Evolutionary conservation across 2,329 filamentous ascomycete genomes (phyloP).

Genomic region (Monosporascus sp.): DNA sequence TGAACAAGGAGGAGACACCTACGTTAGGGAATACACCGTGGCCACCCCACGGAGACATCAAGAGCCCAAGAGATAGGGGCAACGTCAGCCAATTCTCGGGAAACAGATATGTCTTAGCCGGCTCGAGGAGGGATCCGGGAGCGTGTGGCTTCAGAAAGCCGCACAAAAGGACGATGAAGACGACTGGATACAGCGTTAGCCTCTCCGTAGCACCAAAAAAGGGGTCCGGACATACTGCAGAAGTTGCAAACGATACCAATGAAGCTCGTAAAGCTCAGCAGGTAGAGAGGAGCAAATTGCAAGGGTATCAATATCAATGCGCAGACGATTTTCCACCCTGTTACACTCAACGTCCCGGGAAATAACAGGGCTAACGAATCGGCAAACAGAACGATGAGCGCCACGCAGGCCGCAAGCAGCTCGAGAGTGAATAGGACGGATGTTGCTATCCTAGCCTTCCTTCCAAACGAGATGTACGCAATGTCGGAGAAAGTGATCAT

Average conservation of each 20-base stretch:
- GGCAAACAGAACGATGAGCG: slow-evolving; percentile 58
- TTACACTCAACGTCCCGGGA: slow-evolving; percentile 58
- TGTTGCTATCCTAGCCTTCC: slow-evolving; percentile 72
- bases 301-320: slow-evolving; percentile 73
- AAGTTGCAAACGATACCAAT: slow-evolving; percentile 89
- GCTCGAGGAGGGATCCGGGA: slow-evolving; percentile 79
- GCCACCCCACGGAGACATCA: slow-evolving; percentile 71
- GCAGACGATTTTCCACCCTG: slow-evolving; percentile 81
- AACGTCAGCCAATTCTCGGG: slow-evolving; percentile 82
- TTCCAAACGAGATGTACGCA: slow-evolving; percentile 85
- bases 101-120: slow-evolving; percentile 74
- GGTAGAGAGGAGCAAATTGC: slow-evolving; percentile 75
- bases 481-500: slow-evolving; percentile 94
- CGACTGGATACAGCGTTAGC: slow-evolving; percentile 49
- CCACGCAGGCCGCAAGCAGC: slow-evolving; percentile 81
- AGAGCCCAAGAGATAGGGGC: slow-evolving; percentile 80
- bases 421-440: slow-evolving; percentile 86
- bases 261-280: slow-evolving; percentile 86
- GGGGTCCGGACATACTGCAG: slow-evolving; percentile 59
- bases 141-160: slow-evolving; percentile 75
- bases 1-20: slow-evolving; percentile 12
- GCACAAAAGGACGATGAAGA: slow-evolving; percentile 76
- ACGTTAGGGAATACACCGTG: slow-evolving; percentile 75
- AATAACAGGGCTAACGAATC: slow-evolving; percentile 80
- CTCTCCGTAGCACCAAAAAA: slow-evolving; percentile 2